A percentile compares a stretch with the other conserved stretches of the same genome.
These are phyloP conservation scores for Tuber magnatum DNA, from an alignment of 495 filamentous ascomycete genomes.

Conservation along the genomic window DNA sequence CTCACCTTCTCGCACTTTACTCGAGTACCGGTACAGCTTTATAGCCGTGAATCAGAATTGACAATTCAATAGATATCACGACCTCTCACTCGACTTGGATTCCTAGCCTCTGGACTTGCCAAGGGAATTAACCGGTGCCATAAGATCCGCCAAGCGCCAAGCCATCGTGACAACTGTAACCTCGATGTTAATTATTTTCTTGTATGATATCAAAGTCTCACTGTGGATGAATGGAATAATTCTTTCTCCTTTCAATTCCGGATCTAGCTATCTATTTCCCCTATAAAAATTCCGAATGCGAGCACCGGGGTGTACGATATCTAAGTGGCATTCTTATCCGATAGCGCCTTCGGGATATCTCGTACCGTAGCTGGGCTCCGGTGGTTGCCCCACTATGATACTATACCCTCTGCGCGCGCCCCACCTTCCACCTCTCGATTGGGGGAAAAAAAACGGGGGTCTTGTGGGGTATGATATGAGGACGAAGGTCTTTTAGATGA, in stretches of 20 bases:
- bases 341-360: background rate
- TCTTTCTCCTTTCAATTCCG: background rate
- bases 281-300: background rate
- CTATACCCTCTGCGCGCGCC: background rate
- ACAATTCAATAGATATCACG: background rate
- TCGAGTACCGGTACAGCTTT: too few relatives aligned
- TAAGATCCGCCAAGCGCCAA: too few relatives aligned
- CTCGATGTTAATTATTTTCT: too few relatives aligned
- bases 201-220: background rate
- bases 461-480: background rate
- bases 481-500: background rate
- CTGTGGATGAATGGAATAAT: background rate
- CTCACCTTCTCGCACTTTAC: too few relatives aligned
- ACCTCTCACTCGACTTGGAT: background rate
- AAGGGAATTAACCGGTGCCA: too few relatives aligned
- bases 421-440: background rate
- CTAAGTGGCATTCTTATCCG: background rate
- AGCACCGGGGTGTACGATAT: background rate
- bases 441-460: background rate
- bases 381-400: background rate
- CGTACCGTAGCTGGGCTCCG: background rate
- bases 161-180: too few relatives aligned
- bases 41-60: background rate
- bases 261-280: background rate
- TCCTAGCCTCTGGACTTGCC: too few relatives aligned